A percentile compares a stretch with the other conserved stretches of the same genome.
Conservation (phyloP, 371 early-diverging fungal species). For the Actinomortierella ambigua region DNA sequence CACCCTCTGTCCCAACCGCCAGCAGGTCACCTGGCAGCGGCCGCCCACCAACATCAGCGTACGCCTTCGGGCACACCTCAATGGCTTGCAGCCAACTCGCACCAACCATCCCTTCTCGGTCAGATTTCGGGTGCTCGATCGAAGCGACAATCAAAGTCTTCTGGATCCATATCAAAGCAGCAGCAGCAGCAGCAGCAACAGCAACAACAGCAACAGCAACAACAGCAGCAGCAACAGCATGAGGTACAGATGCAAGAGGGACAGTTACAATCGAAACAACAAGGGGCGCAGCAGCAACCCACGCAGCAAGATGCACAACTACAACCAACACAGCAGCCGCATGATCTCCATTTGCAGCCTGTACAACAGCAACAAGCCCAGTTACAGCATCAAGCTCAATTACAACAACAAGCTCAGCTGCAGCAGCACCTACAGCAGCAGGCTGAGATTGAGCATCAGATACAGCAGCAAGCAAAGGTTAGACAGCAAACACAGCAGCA, state of each 20-base stretch:
- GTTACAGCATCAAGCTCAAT: neutral
- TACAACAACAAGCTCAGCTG: constrained; percentile 2
- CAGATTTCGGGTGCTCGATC: constrained; percentile 12
- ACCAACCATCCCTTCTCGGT: constrained; percentile 11
- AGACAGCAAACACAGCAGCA: too few species aligned
- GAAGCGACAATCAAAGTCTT: constrained; percentile 4
- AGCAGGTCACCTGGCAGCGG: constrained; percentile 16
- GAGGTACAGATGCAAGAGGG: neutral
- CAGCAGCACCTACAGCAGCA: constrained; percentile 8
- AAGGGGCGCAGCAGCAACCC: neutral
- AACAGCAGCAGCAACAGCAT: constrained; percentile 2
- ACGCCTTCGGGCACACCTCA: constrained; percentile 40
- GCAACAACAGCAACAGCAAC: constrained; percentile 7
- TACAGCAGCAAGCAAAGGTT: constrained; percentile 7
- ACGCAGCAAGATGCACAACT: neutral
- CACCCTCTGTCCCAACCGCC: neutral
- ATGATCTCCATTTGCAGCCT: neutral
- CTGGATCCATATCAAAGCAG: neutral
- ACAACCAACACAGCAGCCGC: constrained; percentile 1
- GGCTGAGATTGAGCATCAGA: neutral
- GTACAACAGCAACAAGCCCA: constrained; percentile 2
- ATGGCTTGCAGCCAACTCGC: constrained; percentile 35
- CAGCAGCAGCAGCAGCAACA: constrained; percentile 4
- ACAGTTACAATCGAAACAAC: neutral
- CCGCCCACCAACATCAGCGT: constrained; percentile 36